These are phyloP conservation scores for Diplodia scrobiculata DNA, from an alignment of 2,329 filamentous ascomycete species.

Conservation along the genomic window DNA sequence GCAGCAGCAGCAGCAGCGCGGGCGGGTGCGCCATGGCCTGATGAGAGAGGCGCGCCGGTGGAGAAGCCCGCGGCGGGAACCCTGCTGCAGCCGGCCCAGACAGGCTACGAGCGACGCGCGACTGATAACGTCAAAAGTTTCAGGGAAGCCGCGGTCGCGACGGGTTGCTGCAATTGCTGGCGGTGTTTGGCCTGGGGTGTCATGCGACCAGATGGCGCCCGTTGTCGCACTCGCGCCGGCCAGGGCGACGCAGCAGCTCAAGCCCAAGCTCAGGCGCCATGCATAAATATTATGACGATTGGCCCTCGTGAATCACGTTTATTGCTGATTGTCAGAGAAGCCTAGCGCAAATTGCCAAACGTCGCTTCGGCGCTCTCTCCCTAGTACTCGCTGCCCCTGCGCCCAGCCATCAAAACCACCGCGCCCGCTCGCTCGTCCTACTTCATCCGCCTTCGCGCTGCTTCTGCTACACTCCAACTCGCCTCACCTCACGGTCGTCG, in stretches of 20 bases:
- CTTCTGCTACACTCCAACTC: conserved; percentile 8
- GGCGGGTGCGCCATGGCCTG: conserved; percentile 10
- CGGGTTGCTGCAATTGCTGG: conserved; percentile 11
- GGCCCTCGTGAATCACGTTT: conserved; percentile 27
- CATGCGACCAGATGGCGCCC: conserved; percentile 18
- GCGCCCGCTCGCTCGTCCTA: conserved; percentile 16
- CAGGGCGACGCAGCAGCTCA: conserved; percentile 12
- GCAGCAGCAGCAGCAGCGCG: too few species aligned
- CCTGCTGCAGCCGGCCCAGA: conserved; percentile 17
- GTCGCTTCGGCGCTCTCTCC: conserved; percentile 19
- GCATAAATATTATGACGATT: conserved; percentile 29
- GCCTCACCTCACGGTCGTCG: conserved; percentile 11
- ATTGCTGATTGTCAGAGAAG: conserved; percentile 28
- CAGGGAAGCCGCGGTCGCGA: conserved; percentile 22
- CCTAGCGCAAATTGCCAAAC: conserved; percentile 26
- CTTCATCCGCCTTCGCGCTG: conserved; percentile 17
- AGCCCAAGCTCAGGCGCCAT: conserved; percentile 13
- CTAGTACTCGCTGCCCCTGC: conserved; percentile 24
- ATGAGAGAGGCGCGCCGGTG: conserved; percentile 10
- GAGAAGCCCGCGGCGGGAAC: conserved; percentile 1
- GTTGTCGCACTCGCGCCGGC: conserved; percentile 8
- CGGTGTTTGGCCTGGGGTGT: conserved; percentile 13
- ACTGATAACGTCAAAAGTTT: conserved; percentile 26
- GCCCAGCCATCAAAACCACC: conserved; percentile 10
- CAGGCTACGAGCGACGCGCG: conserved; percentile 14